These are phyloP conservation scores for Heliamphora exappendiculata DNA, from an alignment of 148 eudicot genomes.

Conservation along the genomic window DNA sequence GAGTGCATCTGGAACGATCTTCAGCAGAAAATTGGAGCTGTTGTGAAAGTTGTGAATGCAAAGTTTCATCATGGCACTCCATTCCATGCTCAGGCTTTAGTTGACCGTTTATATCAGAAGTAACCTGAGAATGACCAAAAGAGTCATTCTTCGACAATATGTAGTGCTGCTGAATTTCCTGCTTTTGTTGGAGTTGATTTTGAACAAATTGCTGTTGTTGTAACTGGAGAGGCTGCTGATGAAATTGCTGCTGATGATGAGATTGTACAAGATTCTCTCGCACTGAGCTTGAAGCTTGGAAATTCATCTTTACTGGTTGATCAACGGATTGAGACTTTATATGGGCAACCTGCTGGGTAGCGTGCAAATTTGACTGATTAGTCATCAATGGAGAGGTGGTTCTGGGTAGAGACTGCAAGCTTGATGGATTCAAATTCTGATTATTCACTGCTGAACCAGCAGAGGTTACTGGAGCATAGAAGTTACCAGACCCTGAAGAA, in stretches of 20 bases:
- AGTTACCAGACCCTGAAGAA: constrained; percentile 53
- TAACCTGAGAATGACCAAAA: constrained; percentile 40
- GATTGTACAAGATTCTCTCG: constrained; percentile 38
- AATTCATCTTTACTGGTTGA: constrained; percentile 41
- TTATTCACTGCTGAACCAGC: constrained; percentile 41
- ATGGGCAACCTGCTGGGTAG: constrained; percentile 33
- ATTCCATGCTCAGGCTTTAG: constrained; percentile 38
- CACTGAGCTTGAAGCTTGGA: constrained; percentile 38
- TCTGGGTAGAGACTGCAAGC: constrained; percentile 42
- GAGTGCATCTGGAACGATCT: constrained; percentile 33
- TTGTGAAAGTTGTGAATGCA: constrained; percentile 45
- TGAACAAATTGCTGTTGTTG: constrained; percentile 41
- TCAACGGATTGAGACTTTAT: constrained; percentile 39
- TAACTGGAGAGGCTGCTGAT: constrained; percentile 41
- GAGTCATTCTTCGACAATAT: constrained; percentile 33
- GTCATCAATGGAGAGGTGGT: constrained; percentile 33
- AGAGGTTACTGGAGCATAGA: constrained; percentile 38
- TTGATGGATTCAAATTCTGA: constrained; percentile 43
- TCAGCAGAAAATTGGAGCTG: constrained; percentile 44
- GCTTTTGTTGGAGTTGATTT: constrained; percentile 47
- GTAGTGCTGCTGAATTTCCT: constrained; percentile 44
- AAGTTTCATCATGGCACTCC: constrained; percentile 36
- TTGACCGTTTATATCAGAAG: constrained; percentile 28
- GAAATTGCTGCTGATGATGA: constrained; percentile 46
- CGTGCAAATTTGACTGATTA: constrained; percentile 36